Base-by-base conservation (phyloP, 2,329 filamentous ascomycete species). In the Aureobasidium vineae region DNA sequence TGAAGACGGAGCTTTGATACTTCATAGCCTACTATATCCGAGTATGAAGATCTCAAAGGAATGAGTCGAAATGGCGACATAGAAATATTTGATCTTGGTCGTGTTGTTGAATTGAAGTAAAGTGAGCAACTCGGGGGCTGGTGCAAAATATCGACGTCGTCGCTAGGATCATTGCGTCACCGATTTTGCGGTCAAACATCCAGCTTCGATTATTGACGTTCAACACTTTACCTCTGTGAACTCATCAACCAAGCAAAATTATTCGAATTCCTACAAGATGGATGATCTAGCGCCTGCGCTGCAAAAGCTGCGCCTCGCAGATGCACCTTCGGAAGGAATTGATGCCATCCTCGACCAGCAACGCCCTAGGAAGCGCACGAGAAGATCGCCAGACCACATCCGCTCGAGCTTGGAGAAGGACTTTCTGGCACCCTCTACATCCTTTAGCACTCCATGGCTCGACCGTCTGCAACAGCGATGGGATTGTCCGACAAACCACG, bases 391-490 rank as follows among this genome's bases (percentile, higher is more conserved):
- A 45, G 81, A 86, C n/a, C 83, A 84, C 38, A 80, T 94, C 68
- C 91, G 77, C 80, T 81, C 53, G 83, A 87, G 68, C 84, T 98
- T 97, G 6, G 91, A 96, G 77, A 74, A 83, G 63, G 87, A 90
- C 54, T 95, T 94, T 73, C 81, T 99, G 31, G 87, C 86, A 2
- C 94, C 95, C 0, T 91, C 91, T 1, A 84, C 87, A 5, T 84
- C 85, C 2, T 97, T 99, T 79, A 92, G 88, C 40, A 81, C 86
- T 5, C 88, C 90, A 73, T 98, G 95, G 92, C 85, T 99, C 67
- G 92, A 97, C 76, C 85, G 86, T 65, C 79, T 98, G 50, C 95
- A 99, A 78, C 91, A 94, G 83, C 82, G 88, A 75, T 99, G 94
- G 95, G 91, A 97, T 69, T 84, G 87, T 66, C 86, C 91, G 4